Conservation (phyloP, 768 basidiomycete genomes). For the Boletus rubropictus region DNA sequence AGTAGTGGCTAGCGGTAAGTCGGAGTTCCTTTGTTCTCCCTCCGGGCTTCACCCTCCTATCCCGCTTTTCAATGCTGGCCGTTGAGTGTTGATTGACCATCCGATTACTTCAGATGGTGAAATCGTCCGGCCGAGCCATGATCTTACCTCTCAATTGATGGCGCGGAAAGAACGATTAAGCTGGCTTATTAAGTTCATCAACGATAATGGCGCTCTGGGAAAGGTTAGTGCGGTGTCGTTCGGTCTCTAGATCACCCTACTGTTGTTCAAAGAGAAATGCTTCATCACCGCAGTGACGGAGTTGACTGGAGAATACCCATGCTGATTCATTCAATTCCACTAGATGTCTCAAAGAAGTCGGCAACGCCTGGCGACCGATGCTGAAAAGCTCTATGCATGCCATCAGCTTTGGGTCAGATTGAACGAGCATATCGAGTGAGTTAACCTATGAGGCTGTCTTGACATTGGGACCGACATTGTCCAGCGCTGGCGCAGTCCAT, state of each 20-base stretch:
- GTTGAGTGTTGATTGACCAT: not conserved
- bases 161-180: constrained; percentile 70
- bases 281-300: not conserved
- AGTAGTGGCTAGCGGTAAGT: constrained; percentile 66
- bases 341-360: constrained; percentile 81
- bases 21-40: not conserved
- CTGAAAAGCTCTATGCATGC: constrained; percentile 80
- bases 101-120: constrained; percentile 43
- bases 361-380: constrained; percentile 70
- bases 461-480: not conserved
- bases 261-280: not conserved
- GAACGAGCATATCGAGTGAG: constrained; percentile 62
- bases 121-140: constrained; percentile 69
- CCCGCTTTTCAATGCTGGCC: not conserved
- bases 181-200: constrained; percentile 86
- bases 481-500: constrained; percentile 49
- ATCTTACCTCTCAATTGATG: constrained; percentile 71
- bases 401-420: constrained; percentile 77
- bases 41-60: not conserved
- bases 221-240: constrained; percentile 45
- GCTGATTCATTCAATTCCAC: constrained; percentile 5
- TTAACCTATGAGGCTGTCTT: not conserved
- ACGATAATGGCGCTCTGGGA: constrained; percentile 72
- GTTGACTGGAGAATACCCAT: not conserved
- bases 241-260: not conserved